phyloP scores from a whole-genome alignment of 495 filamentous ascomycete genomes.

The Aspergillus bridgeri region DNA sequence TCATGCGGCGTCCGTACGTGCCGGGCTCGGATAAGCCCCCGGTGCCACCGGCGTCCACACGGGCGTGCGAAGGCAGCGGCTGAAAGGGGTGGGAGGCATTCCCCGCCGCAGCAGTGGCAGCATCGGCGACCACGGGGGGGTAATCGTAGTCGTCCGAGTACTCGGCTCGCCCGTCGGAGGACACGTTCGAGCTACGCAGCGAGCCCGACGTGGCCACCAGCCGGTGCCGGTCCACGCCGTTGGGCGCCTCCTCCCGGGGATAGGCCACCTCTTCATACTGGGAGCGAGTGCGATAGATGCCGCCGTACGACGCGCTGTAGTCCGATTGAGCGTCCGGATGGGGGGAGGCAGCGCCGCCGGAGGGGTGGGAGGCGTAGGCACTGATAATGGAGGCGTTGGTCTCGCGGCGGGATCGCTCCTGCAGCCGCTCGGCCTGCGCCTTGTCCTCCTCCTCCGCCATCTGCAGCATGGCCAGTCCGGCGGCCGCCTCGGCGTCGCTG shows the following conservation, averaged over 20 bases:
- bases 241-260: conserved; percentile 4
- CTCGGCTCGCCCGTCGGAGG: conserved; percentile 28
- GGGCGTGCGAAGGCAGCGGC: conserved; percentile 48
- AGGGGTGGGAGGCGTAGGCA: conserved; percentile 24
- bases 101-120: conserved; percentile 39
- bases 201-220: conserved; percentile 26
- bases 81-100: conserved; percentile 65
- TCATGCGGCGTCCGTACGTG: conserved; percentile 62
- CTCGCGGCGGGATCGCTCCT: conserved; percentile 54
- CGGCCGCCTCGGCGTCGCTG: conserved; percentile 87
- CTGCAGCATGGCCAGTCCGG: conserved; percentile 77
- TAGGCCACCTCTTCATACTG: conserved; percentile 62
- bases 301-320: conserved; percentile 70
- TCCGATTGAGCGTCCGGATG: conserved; percentile 62
- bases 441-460: conserved; percentile 81
- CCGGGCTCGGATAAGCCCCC: conserved; percentile 77
- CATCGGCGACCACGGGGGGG: conserved; percentile 41
- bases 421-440: conserved; percentile 40
- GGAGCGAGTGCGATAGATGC: conserved; percentile 68
- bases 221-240: conserved; percentile 17
- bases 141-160: conserved; percentile 44
- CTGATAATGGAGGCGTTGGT: conserved; percentile 40
- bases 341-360: conserved; percentile 20
- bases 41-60: conserved; percentile 79
- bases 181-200: conserved; percentile 37